A percentile compares a stretch with the other conserved stretches of the same genome.
These are phyloP conservation scores for Pichia sp. DNA, from an alignment of 1,139 yeast species.

Conservation along the genomic window DNA sequence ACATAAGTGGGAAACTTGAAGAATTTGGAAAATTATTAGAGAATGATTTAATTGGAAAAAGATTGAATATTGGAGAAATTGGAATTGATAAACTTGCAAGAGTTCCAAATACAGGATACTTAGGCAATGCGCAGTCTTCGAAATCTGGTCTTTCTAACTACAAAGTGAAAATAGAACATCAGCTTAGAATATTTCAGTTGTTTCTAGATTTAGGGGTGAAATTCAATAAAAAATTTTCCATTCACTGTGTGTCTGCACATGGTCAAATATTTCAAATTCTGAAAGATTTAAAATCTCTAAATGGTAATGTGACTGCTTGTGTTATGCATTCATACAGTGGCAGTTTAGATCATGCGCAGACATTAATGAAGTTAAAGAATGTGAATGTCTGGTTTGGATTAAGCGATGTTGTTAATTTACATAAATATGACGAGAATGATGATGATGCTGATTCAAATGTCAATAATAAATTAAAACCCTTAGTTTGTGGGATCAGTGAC, in stretches of 20 bases:
- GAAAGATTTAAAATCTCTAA: constrained; percentile 12
- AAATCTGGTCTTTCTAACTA: constrained; percentile 16
- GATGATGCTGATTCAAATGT: constrained; percentile 13
- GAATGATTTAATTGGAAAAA: neutral
- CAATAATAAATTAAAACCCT: constrained; percentile 18
- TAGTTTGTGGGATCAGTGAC: constrained; percentile 26
- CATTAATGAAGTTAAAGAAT: constrained; percentile 47
- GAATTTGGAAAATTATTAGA: constrained; percentile 26
- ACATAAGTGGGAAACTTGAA: constrained; percentile 35
- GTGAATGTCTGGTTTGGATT: constrained; percentile 50
- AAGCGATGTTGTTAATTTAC: constrained; percentile 51
- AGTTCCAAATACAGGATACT: constrained; percentile 55
- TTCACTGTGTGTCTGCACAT: constrained; percentile 82
- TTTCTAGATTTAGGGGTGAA: constrained; percentile 44
- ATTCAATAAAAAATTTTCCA: constrained; percentile 54
- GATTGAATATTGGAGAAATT: constrained; percentile 66
- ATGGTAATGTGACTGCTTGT: constrained; percentile 31
- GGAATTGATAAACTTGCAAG: constrained; percentile 79
- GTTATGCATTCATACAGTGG: constrained; percentile 88
- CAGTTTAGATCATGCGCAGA: constrained; percentile 54
- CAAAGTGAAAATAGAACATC: constrained; percentile 58
- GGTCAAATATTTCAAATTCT: constrained; percentile 49
- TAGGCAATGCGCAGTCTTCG: constrained; percentile 32
- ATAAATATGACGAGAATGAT: constrained; percentile 31
- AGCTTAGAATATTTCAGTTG: constrained; percentile 40